Conservation (phyloP, 306 rosid genomes). For the Cucumis hystrix region DNA sequence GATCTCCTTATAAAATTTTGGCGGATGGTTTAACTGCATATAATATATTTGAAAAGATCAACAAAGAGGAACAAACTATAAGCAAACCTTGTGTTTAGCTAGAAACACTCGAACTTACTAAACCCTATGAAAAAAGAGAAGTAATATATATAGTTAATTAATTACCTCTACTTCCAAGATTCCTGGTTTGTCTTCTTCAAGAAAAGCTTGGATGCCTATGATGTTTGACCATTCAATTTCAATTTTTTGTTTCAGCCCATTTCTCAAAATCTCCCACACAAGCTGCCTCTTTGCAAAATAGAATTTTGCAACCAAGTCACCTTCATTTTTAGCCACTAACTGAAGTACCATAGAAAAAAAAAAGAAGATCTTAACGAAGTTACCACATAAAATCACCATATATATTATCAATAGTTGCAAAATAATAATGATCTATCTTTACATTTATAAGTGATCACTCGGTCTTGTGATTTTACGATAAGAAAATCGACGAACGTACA, state of each 20-base stretch:
- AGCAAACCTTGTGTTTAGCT: neutral
- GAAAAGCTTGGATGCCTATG: neutral
- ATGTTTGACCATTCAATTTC: constrained; percentile 6
- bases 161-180: neutral
- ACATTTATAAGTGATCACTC: neutral
- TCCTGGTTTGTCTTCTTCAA: constrained; percentile 2
- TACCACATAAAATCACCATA: neutral
- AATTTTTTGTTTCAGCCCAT: neutral
- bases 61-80: neutral
- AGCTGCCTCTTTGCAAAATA: constrained; percentile 1
- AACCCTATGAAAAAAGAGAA: neutral
- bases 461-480: neutral
- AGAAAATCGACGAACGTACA: neutral
- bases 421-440: neutral
- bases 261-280: constrained; percentile 5
- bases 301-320: constrained; percentile 1
- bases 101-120: neutral
- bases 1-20: neutral
- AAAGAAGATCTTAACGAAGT: neutral
- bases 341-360: neutral
- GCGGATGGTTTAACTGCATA: neutral
- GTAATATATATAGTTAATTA: neutral
- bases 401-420: neutral
- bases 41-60: neutral
- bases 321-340: constrained; percentile 5